A percentile compares a stretch with the other conserved stretches of the same genome.
These are phyloP conservation scores for Pythium sp. DNA, from an alignment of 352 stramenopile genomes.

Conservation along the genomic window DNA sequence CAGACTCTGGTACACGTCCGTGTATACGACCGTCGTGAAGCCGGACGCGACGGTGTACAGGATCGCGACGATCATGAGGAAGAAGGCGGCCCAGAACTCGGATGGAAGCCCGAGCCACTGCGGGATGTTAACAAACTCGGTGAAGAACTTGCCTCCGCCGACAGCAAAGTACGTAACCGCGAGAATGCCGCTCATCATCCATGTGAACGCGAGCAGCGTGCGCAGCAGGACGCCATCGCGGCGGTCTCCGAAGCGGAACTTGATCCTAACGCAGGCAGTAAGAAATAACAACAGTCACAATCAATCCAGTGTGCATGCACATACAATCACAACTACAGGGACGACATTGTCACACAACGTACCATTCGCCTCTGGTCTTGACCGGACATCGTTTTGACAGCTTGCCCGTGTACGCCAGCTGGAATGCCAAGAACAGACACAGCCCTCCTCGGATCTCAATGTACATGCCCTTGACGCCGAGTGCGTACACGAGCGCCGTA, in stretches of 20 bases:
- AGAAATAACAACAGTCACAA: conserved; percentile 6
- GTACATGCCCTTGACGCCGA: conserved; percentile 84
- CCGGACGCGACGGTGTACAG: conserved; percentile 72
- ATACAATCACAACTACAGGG: background rate
- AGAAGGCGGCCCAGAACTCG: conserved; percentile 66
- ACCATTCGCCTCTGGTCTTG: conserved; percentile 80
- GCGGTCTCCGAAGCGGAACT: conserved; percentile 68
- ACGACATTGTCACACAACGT: background rate
- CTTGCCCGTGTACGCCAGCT: conserved; percentile 79
- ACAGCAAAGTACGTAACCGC: conserved; percentile 78
- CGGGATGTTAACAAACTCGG: conserved; percentile 68
- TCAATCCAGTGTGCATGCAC: background rate
- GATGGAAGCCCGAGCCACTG: conserved; percentile 49
- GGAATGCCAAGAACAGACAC: conserved; percentile 78
- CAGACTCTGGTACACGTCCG: conserved; percentile 78
- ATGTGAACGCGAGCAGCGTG: conserved; percentile 71
- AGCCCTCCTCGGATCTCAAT: conserved; percentile 77
- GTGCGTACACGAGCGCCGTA: conserved; percentile 72
- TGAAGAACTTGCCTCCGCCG: conserved; percentile 76
- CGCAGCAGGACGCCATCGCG: conserved; percentile 53
- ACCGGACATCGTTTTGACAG: conserved; percentile 69
- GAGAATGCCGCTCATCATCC: conserved; percentile 57
- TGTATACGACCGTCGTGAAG: conserved; percentile 78
- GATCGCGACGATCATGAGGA: conserved; percentile 67
- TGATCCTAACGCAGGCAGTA: conserved; percentile 44